Evolutionary conservation across 2,329 filamentous ascomycete species (phyloP).

Genomic region (Ophiostoma himal-ulmi): DNA sequence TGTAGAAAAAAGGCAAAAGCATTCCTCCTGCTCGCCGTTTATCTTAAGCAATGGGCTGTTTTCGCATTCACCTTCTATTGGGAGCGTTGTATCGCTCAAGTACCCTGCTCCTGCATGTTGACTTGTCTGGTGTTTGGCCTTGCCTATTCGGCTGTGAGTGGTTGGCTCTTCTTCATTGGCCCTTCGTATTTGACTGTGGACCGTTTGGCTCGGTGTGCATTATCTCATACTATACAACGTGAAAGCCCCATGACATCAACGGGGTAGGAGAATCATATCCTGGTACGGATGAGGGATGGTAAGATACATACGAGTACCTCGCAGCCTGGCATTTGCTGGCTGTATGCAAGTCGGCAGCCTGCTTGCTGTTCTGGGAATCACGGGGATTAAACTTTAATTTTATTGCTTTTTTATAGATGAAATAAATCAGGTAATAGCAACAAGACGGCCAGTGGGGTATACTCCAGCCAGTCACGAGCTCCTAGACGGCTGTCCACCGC

Average conservation of each 20-base stretch:
- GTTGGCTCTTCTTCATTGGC: too few relatives aligned
- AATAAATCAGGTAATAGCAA: too few relatives aligned
- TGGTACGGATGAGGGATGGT: not conserved
- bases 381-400: not conserved
- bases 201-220: too few relatives aligned
- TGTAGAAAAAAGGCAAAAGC: not conserved
- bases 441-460: not conserved
- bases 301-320: too few relatives aligned
- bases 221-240: too few relatives aligned
- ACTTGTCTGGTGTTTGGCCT: not conserved
- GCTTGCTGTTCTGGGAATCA: not conserved
- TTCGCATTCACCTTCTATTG: slow-evolving; percentile 7
- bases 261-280: not conserved
- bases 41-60: not conserved
- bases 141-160: too few relatives aligned
- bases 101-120: slow-evolving; percentile 1
- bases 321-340: not conserved
- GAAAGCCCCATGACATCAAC: not conserved
- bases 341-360: not conserved
- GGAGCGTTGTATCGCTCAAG: slow-evolving; percentile 8
- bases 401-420: not conserved
- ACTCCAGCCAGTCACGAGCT: not conserved
- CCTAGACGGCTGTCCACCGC: not conserved
- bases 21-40: not conserved
- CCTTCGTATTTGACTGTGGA: too few relatives aligned